phyloP scores from a whole-genome alignment of 129 eudicot species.

The Chrysanthemum makinoi region DNA sequence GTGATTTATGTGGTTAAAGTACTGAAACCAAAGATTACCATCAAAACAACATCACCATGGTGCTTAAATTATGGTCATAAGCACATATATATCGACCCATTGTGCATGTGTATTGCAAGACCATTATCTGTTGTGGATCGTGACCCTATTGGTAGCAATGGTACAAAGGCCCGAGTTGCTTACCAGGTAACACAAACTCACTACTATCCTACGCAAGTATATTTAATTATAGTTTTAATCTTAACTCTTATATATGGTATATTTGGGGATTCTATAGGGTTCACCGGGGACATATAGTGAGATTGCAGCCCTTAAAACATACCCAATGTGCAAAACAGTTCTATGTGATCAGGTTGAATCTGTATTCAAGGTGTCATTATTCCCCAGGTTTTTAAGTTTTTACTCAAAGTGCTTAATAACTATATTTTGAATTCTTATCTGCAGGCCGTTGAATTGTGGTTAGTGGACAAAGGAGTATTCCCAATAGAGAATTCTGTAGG shows the following conservation, averaged over 20 bases:
- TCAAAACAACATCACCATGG: background rate
- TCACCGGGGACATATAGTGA: background rate
- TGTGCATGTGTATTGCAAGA: background rate
- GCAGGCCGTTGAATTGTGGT: constrained; percentile 10
- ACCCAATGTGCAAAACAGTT: background rate
- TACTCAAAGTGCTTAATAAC: background rate
- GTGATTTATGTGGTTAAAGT: background rate
- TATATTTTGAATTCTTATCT: background rate
- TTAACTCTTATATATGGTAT: background rate
- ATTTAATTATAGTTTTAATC: background rate
- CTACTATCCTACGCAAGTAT: background rate
- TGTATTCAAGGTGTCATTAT: background rate
- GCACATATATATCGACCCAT: background rate
- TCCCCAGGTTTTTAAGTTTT: no score
- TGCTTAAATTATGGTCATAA: background rate
- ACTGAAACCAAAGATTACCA: background rate
- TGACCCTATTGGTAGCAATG: background rate
- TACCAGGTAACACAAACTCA: background rate
- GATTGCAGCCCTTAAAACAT: background rate
- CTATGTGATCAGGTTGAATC: background rate
- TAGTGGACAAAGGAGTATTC: constrained; percentile 6
- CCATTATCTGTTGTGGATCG: background rate
- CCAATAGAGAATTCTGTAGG: background rate
- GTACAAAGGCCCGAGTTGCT: background rate
- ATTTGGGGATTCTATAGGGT: background rate